Evolutionary conservation across 768 basidiomycete genomes (phyloP).

Genomic region (Lactarius vividus): DNA sequence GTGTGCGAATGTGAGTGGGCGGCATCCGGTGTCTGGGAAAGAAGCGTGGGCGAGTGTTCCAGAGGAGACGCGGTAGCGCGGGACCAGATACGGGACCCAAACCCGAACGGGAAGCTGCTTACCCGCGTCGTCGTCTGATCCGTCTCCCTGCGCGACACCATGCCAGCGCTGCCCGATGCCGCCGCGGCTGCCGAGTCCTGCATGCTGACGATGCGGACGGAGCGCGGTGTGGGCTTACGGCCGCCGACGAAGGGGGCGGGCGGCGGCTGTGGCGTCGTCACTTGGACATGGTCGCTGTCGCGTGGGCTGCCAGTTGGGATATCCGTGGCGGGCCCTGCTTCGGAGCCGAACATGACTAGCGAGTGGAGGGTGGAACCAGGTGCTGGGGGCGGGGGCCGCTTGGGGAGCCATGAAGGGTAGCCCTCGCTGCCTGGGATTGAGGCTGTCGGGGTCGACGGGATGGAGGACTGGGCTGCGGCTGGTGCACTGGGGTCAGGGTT

Average conservation of each 20-base stretch:
- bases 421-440: constrained; percentile 42
- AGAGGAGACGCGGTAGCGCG: constrained; percentile 46
- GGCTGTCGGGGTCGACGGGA: neutral
- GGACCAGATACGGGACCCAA: constrained; percentile 48
- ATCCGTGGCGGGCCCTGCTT: neutral
- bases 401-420: constrained; percentile 85
- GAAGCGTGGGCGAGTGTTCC: constrained; percentile 43
- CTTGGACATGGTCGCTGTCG: neutral
- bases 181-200: constrained; percentile 38
- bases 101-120: constrained; percentile 36
- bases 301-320: constrained; percentile 28
- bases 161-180: neutral
- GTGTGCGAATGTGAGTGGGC: constrained; percentile 7
- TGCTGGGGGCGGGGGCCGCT: constrained; percentile 70
- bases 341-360: constrained; percentile 35
- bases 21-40: constrained; percentile 37
- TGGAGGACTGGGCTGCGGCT: neutral
- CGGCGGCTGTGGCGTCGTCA: constrained; percentile 27
- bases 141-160: constrained; percentile 39
- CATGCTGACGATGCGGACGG: constrained; percentile 76
- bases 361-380: constrained; percentile 70
- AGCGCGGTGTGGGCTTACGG: constrained; percentile 76
- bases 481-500: neutral
- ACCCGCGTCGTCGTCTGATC: constrained; percentile 51
- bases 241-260: constrained; percentile 47